These are phyloP conservation scores for Cymbidium sinense DNA, from an alignment of 106 monocot species.

Conservation along the genomic window DNA sequence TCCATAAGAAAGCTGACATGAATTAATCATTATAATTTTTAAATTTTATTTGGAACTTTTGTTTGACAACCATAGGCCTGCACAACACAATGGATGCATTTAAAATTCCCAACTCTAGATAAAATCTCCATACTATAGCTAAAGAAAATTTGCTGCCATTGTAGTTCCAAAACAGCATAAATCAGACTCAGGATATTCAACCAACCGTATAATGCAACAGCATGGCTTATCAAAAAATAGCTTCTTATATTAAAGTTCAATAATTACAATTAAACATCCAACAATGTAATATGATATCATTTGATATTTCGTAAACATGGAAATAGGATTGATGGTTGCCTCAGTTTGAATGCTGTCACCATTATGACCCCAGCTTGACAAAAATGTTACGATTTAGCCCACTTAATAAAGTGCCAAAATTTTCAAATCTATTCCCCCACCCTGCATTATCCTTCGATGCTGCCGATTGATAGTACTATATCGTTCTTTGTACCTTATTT, in stretches of 20 bases:
- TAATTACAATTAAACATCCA: neutral
- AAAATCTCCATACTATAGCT: neutral
- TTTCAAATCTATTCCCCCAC: too few relatives aligned
- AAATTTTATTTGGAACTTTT: neutral
- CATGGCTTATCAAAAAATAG: neutral
- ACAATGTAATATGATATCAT: neutral
- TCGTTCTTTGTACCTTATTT: too few relatives aligned
- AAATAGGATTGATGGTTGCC: too few relatives aligned
- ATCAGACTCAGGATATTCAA: neutral
- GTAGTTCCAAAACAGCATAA: neutral
- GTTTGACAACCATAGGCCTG: neutral
- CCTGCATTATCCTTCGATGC: too few relatives aligned
- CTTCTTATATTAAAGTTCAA: neutral
- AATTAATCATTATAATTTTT: neutral
- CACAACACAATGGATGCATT: neutral
- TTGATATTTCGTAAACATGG: neutral
- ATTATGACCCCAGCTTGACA: too few relatives aligned
- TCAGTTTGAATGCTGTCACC: too few relatives aligned
- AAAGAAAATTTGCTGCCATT: neutral
- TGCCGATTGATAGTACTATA: too few relatives aligned
- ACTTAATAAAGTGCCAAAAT: too few relatives aligned
- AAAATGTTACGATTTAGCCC: too few relatives aligned
- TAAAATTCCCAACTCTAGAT: neutral
- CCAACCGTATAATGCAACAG: neutral
- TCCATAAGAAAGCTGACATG: neutral